Evolutionary conservation across 2,329 filamentous ascomycete species (phyloP), one percentile per base, ranked within the genome.

Genomic region (Sporothrix pseudoabietina): DNA sequence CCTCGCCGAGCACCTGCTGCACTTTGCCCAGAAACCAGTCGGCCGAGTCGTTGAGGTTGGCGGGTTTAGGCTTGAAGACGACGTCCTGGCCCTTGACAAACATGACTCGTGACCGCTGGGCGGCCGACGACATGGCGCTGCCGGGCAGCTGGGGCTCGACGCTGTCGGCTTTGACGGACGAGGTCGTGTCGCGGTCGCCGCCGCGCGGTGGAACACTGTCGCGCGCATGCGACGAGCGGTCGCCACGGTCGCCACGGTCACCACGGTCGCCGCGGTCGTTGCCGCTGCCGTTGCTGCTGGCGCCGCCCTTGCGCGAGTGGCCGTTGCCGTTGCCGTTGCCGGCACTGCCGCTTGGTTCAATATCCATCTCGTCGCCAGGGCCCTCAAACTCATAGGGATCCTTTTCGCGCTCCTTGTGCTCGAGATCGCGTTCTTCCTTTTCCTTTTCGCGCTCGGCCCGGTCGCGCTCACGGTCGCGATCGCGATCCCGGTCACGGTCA

Each of bases 21-120:
- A 95, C 93, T 74, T 92, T 91, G 69, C 92, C 93, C 66, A 94
- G 87, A 72, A 94, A 94, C 85, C 90, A 92, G 77, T 92, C 90
- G 3, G 81, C 83, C 79, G 80, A 87, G 79, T 84, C 85, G 16
- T 79, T 82, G 69, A 82, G 83, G 74, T 80, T 82, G 8, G 82
- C 78, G 26, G 83, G 81, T 78, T 90, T 90, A 1, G 89, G 87
- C 77, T 88, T 89, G 81, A 91, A 91, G 0, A 89, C 89, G 5
- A 91, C 89, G 74, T 90, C 87, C 75, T 90, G 89, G n/a, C 87
- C 87, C 76, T 88, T 87, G 73, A 84, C 82, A 76, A 90, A 91
- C 16, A 85, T 82, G 39, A 90, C 83, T 78, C 88, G 89, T 73
- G 86, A 84, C 26, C 82, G 82, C 75, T 78, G 80, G 71, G 77